These are phyloP conservation scores for Pythium scleroteichum DNA, from an alignment of 352 stramenopile genomes.

Conservation along the genomic window DNA sequence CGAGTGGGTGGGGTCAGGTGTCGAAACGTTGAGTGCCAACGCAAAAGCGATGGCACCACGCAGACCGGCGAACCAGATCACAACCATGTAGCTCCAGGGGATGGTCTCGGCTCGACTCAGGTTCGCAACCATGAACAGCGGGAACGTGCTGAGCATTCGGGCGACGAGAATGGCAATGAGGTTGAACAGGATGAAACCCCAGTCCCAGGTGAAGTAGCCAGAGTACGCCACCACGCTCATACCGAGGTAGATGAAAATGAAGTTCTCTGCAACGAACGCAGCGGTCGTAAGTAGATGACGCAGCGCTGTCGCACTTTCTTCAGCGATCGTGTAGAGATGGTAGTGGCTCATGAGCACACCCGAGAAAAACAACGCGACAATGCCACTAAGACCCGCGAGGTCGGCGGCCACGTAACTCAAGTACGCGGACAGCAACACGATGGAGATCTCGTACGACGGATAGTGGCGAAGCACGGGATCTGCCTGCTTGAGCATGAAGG, in stretches of 20 bases:
- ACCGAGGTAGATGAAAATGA: constrained; percentile 87
- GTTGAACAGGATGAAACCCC: constrained; percentile 78
- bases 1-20: constrained; percentile 28
- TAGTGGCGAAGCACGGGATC: constrained; percentile 73
- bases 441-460: constrained; percentile 87
- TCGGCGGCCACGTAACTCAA: constrained; percentile 82
- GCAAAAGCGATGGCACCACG: constrained; percentile 93
- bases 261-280: constrained; percentile 87
- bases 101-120: constrained; percentile 66
- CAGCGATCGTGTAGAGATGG: constrained; percentile 79
- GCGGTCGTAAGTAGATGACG: constrained; percentile 75
- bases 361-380: constrained; percentile 94
- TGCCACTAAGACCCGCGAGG: constrained; percentile 82
- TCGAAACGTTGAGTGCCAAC: constrained; percentile 74
- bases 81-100: constrained; percentile 64
- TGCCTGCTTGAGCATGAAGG: constrained; percentile 80
- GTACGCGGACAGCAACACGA: constrained; percentile 80
- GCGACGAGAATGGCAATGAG: constrained; percentile 64
- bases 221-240: constrained; percentile 84
- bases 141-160: constrained; percentile 76
- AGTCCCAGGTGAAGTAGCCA: constrained; percentile 82
- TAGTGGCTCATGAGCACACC: constrained; percentile 90
- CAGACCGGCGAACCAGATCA: constrained; percentile 93
- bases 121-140: constrained; percentile 77
- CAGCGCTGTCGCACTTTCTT: constrained; percentile 77